These are phyloP conservation scores for Yarrowia bubula DNA, from an alignment of 805 yeast genomes.

Conservation along the genomic window DNA sequence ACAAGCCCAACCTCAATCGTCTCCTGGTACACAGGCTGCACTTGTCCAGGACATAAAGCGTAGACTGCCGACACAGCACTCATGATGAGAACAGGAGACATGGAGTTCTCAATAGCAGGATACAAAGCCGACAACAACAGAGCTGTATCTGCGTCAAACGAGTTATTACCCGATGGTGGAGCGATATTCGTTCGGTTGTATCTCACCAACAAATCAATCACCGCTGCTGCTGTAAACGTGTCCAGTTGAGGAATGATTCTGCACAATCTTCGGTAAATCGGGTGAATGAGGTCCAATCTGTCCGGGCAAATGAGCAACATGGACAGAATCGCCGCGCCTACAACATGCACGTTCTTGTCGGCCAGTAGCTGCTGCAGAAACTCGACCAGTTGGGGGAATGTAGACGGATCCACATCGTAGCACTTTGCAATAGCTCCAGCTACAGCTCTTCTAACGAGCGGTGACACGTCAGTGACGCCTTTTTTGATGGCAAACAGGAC, in stretches of 20 bases:
- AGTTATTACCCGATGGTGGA: conserved; percentile 34
- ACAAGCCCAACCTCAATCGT: conserved; percentile 3
- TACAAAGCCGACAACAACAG: conserved; percentile 43
- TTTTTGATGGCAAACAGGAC: conserved; percentile 69
- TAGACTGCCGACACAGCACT: conserved; percentile 1
- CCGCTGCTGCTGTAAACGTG: conserved; percentile 63
- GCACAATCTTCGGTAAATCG: conserved; percentile 61
- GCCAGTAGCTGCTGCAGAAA: conserved; percentile 53
- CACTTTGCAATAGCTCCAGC: conserved; percentile 71
- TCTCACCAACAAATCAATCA: conserved; percentile 61
- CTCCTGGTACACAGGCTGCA: background rate
- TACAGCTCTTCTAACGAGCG: conserved; percentile 75
- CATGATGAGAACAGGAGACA: conserved; percentile 12
- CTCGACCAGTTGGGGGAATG: conserved; percentile 50
- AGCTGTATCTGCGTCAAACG: conserved; percentile 55
- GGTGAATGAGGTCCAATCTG: conserved; percentile 66
- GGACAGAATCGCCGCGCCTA: conserved; percentile 64
- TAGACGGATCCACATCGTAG: conserved; percentile 46
- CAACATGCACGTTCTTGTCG: conserved; percentile 67
- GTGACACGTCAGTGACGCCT: conserved; percentile 65
- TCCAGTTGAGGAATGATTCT: conserved; percentile 53
- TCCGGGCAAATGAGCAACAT: conserved; percentile 54
- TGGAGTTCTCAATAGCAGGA: background rate
- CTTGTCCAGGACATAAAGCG: conserved; percentile 2
- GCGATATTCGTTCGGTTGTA: conserved; percentile 64